Conservation (phyloP, 2,329 filamentous ascomycete genomes). For the Salinomyces thailandicus region DNA sequence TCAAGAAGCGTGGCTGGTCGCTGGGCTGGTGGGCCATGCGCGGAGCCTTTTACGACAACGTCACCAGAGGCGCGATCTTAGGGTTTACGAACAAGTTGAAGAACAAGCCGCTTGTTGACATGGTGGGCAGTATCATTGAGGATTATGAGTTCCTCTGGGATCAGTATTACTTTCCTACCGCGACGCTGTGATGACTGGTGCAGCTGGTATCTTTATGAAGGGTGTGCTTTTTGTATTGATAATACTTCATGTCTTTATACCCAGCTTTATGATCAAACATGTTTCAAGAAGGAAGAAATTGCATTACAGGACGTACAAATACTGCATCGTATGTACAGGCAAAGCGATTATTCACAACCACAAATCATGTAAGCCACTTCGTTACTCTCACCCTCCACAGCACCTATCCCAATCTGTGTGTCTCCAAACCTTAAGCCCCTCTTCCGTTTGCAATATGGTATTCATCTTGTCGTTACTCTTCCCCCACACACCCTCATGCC, state of each 20-base stretch:
- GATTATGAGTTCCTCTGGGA: constrained; percentile 98
- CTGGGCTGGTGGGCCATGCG: constrained; percentile 95
- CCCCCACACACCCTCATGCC: too few relatives aligned
- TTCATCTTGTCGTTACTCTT: too few relatives aligned
- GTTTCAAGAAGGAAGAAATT: too few relatives aligned
- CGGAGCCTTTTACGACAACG: constrained; percentile 90
- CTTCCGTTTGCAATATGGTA: too few relatives aligned
- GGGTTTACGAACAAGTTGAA: constrained; percentile 60
- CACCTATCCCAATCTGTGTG: too few relatives aligned
- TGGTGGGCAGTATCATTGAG: constrained; percentile 77
- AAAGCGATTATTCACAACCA: too few relatives aligned
- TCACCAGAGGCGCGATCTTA: constrained; percentile 61
- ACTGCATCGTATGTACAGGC: too few relatives aligned
- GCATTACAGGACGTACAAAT: too few relatives aligned
- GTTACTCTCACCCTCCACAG: too few relatives aligned
- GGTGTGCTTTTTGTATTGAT: background rate
- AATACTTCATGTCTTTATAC: background rate
- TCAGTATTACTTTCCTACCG: constrained; percentile 81
- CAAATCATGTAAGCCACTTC: too few relatives aligned
- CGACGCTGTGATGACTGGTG: constrained; percentile 37
- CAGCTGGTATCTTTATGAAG: background rate
- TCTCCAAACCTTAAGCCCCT: too few relatives aligned
- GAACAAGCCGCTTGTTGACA: constrained; percentile 62
- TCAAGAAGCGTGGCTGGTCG: constrained; percentile 76
- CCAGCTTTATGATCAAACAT: background rate